Evolutionary conservation across 2,329 filamentous ascomycete genomes (phyloP), one percentile per base, ranked within the genome.

Genomic region (Nigrospora sphaerica): DNA sequence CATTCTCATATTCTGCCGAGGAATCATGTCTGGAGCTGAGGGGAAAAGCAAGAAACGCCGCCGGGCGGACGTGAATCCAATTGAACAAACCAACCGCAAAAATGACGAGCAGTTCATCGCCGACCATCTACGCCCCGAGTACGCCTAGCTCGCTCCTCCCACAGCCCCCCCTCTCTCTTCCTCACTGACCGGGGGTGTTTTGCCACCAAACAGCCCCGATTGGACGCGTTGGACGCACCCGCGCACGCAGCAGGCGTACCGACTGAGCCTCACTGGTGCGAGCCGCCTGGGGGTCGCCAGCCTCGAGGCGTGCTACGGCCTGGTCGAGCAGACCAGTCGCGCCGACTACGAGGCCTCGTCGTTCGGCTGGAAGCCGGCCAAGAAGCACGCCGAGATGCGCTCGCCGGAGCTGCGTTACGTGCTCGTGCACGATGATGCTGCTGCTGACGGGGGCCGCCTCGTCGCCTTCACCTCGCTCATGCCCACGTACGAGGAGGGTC

Each of bases 331-430:
- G 42, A 89, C 86, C 0, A 88, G 83, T 54, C 69, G 71, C 13
- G 57, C 66, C 6, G 80, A 84, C 62, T 91, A 91, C 61, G 76
- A 78, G 46, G 62, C 64, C 14, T 87, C 85, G 3, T 71, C 70
- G 7, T 58, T 65, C 0, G 82, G 82, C 40, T 91, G 86, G 86
- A 74, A 81, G 40, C 73, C 76, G 0, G 61, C 54, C 3, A 67
- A 69, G 38, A 91, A 90, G 68, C 67, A 69, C 44, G 65, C 65
- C 12, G 86, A 91, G 69, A 89, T 91, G 86, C 67, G 67, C 49
- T 78, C 84, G 6, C 62, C 70, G 0, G 81, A 83, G 47, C 75
- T 91, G 62, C 75, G 83, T 38, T 91, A 88, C 60, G 68, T 90
- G 9, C 64, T 89, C 4, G 74, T 86, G 3, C 35, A 17, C 19